phyloP scores from a whole-genome alignment of 305 asterid genomes.

The Solanum hybrid region DNA sequence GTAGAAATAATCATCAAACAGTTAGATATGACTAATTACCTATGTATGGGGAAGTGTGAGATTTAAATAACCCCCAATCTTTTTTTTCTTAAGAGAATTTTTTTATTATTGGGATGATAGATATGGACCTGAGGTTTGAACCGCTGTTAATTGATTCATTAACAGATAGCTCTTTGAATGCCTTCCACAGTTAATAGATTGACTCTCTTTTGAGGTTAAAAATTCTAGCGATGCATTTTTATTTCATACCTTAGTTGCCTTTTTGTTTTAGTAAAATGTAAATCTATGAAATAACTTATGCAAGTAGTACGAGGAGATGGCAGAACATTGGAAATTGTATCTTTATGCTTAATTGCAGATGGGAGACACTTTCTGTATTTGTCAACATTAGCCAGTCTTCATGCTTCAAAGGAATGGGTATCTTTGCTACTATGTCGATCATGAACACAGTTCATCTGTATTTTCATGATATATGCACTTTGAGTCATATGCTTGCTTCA shows the following conservation, averaged over 20 bases:
- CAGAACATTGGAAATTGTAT: not conserved
- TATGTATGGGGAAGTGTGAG: not conserved
- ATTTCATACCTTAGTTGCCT: not conserved
- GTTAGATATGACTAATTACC: not conserved
- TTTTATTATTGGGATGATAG: not conserved
- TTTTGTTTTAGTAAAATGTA: not conserved
- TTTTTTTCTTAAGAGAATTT: not conserved
- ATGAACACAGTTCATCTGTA: not conserved
- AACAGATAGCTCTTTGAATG: not conserved
- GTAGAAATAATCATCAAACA: not conserved
- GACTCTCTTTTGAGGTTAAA: not conserved
- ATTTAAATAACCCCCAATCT: not conserved
- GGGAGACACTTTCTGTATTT: not conserved
- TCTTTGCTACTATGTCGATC: not conserved
- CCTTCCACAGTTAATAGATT: not conserved
- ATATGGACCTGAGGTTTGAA: not conserved
- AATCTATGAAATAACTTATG: not conserved
- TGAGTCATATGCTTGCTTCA: not conserved
- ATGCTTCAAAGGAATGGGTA: not conserved
- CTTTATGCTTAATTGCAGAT: not conserved
- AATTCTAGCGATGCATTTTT: not conserved
- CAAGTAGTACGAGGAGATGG: conserved; percentile 3
- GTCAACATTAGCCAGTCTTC: not conserved
- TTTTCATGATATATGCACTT: not conserved
- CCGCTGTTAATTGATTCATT: not conserved